Evolutionary conservation across 2,329 filamentous ascomycete genomes (phyloP).

Genomic region (Ilyonectria destructans): DNA sequence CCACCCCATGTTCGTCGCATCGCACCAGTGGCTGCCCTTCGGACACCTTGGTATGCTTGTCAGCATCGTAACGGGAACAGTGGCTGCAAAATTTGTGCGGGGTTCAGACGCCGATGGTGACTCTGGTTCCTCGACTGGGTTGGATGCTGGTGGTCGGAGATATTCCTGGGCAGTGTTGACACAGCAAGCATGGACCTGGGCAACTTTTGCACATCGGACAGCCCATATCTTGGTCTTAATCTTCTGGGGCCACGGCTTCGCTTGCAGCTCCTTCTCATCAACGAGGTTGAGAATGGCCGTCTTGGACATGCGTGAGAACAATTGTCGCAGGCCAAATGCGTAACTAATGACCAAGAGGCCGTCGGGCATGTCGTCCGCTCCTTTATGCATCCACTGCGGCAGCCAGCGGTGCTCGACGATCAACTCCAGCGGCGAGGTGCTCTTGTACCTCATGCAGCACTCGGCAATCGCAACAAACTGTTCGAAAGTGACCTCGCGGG

Average conservation of each 20-base stretch:
- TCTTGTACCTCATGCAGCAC: constrained; percentile 65
- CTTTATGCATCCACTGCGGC: constrained; percentile 66
- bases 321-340: constrained; percentile 64
- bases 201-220: constrained; percentile 65
- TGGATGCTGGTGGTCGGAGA: constrained; percentile 52
- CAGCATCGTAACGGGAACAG: constrained; percentile 45
- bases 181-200: constrained; percentile 66
- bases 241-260: constrained; percentile 63
- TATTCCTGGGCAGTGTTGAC: constrained; percentile 63
- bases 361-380: constrained; percentile 65
- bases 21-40: constrained; percentile 66
- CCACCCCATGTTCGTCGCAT: constrained; percentile 70
- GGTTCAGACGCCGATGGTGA: constrained; percentile 41
- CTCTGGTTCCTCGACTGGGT: constrained; percentile 34
- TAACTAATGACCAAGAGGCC: constrained; percentile 69
- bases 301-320: constrained; percentile 68
- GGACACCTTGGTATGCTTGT: constrained; percentile 64
- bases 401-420: constrained; percentile 68
- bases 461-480: constrained; percentile 69
- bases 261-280: constrained; percentile 60
- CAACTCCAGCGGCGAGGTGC: constrained; percentile 67
- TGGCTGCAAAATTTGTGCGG: constrained; percentile 40
- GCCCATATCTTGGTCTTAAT: constrained; percentile 67
- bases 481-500: constrained; percentile 63
- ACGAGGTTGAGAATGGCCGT: constrained; percentile 63